These are phyloP conservation scores for Endotrypanum monterogeii DNA, from an alignment of 208 protist species.

Conservation along the genomic window DNA sequence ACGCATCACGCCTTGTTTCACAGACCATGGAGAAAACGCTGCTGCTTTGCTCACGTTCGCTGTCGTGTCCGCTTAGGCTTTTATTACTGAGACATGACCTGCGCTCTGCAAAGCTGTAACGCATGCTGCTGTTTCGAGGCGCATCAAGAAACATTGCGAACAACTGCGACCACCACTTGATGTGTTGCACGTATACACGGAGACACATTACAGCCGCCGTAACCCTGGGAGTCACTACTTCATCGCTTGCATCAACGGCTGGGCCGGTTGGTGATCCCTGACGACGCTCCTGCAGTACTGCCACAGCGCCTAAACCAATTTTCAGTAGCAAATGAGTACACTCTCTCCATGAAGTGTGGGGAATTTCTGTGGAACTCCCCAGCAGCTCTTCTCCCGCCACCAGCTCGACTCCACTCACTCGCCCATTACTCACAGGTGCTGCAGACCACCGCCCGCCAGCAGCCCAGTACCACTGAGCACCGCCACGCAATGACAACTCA, in stretches of 20 bases:
- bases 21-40: not conserved
- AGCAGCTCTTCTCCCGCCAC: slow-evolving; percentile 6
- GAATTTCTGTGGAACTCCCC: not conserved
- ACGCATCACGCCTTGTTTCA: not conserved
- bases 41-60: not conserved
- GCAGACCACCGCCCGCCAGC: slow-evolving; percentile 19
- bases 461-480: slow-evolving; percentile 26
- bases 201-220: slow-evolving; percentile 9
- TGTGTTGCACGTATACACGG: slow-evolving; percentile 18
- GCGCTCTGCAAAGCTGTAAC: not conserved
- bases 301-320: slow-evolving; percentile 6
- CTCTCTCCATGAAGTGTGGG: not conserved
- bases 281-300: not conserved
- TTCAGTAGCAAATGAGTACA: slow-evolving; percentile 14
- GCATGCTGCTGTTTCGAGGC: not conserved
- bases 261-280: not conserved
- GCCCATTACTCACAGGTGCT: slow-evolving; percentile 25
- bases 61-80: not conserved
- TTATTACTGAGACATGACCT: not conserved
- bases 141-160: not conserved
- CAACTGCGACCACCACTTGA: slow-evolving; percentile 29
- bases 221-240: not conserved
- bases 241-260: not conserved
- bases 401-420: slow-evolving; percentile 20
- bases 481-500: slow-evolving; percentile 20